Conservation (phyloP, 2,329 filamentous ascomycete species). For the Pseudopithomyces maydicus region DNA sequence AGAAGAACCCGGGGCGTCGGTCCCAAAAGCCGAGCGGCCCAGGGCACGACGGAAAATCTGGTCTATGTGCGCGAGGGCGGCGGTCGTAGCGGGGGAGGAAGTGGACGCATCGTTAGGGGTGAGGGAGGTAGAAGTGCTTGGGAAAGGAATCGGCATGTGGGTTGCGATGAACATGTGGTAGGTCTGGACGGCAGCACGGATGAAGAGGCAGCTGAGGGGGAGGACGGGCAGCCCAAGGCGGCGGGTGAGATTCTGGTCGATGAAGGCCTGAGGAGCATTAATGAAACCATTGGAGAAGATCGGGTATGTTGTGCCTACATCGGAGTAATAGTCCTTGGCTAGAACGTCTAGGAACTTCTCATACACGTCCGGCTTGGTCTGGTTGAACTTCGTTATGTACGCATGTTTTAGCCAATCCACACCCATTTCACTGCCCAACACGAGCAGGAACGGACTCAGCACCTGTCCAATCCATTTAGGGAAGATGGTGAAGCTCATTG, state of each 20-base stretch:
- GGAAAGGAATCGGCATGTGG: conserved; percentile 75
- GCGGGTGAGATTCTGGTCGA: conserved; percentile 85
- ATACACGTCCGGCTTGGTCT: conserved; percentile 89
- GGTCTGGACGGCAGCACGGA: conserved; percentile 90
- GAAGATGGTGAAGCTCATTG: conserved; percentile 87
- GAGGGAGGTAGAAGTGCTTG: conserved; percentile 69
- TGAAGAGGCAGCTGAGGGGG: conserved; percentile 91
- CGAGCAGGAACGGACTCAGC: conserved; percentile 88
- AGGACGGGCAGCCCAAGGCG: conserved; percentile 89
- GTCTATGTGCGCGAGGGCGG: conserved; percentile 80
- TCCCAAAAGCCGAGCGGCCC: conserved; percentile 72
- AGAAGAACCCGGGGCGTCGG: conserved; percentile 38
- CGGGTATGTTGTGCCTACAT: conserved; percentile 59
- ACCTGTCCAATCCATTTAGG: conserved; percentile 89
- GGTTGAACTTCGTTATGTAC: conserved; percentile 99
- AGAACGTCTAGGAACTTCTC: conserved; percentile 88
- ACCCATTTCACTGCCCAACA: conserved; percentile 93
- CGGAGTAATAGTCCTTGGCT: conserved; percentile 97
- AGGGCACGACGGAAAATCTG: conserved; percentile 76
- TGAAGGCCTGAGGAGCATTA: conserved; percentile 69
- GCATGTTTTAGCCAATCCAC: conserved; percentile 98
- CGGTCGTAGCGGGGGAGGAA: conserved; percentile 73
- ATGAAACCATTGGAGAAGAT: background rate
- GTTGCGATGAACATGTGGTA: conserved; percentile 98
- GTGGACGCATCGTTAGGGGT: conserved; percentile 58